Conservation (phyloP, 2,329 filamentous ascomycete genomes). For the Malbranchea zuffiana region DNA sequence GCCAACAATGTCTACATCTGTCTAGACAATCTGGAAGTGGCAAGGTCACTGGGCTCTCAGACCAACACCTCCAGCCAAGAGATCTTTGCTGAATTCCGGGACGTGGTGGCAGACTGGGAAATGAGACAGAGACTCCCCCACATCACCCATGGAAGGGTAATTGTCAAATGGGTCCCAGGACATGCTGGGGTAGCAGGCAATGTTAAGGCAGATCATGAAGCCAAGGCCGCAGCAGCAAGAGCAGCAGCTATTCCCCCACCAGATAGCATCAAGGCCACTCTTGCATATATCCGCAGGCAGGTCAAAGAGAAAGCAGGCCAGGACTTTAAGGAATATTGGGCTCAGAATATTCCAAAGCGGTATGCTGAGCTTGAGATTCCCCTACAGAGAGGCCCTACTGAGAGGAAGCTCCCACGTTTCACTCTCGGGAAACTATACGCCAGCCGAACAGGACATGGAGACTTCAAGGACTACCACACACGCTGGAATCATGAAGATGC, state of each 20-base stretch:
- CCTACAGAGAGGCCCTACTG: too few relatives aligned
- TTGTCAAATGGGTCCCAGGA: conserved; percentile 2
- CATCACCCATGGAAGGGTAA: not conserved
- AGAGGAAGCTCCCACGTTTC: too few relatives aligned
- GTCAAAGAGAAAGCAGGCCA: not conserved
- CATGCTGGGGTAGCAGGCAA: conserved; percentile 1
- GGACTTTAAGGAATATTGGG: too few relatives aligned
- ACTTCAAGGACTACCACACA: too few relatives aligned
- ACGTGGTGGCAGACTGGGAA: not conserved
- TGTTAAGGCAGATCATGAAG: not conserved
- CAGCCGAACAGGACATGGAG: too few relatives aligned
- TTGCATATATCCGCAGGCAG: too few relatives aligned
- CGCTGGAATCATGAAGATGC: conserved; percentile 6
- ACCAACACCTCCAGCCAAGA: conserved; percentile 2
- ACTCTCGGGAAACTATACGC: too few relatives aligned
- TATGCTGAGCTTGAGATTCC: too few relatives aligned
- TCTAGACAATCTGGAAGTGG: conserved; percentile 3
- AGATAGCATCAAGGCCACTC: not conserved
- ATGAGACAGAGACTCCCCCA: not conserved
- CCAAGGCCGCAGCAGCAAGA: not conserved
- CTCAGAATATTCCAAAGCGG: too few relatives aligned
- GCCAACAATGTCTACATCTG: not conserved
- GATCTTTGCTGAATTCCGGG: not conserved
- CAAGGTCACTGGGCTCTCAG: not conserved
- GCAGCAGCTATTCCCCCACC: not conserved